Evolutionary conservation across 1,284 basidiomycete species (phyloP).

Genomic region (Inonotus hispidus): DNA sequence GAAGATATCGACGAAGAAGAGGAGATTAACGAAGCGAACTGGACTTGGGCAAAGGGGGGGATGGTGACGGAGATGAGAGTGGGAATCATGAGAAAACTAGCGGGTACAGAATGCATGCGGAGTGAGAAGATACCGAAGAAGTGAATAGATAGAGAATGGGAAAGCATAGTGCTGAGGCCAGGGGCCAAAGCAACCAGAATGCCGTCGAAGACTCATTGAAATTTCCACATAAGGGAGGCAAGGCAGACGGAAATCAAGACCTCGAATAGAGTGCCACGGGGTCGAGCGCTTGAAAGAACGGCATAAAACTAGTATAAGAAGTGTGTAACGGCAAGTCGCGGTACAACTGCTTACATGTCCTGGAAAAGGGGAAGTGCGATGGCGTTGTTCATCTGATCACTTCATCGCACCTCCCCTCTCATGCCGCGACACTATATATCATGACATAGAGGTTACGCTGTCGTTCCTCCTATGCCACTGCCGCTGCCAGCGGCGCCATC

Average conservation of each 20-base stretch:
- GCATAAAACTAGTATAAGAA: not conserved
- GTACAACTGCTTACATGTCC: conserved; percentile 1
- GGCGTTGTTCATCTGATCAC: not conserved
- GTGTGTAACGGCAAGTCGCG: conserved; percentile 3
- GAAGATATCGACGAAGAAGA: not conserved
- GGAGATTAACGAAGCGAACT: not conserved
- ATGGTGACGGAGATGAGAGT: not conserved
- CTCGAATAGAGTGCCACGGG: not conserved
- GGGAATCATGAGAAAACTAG: not conserved
- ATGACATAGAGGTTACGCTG: conserved; percentile 6
- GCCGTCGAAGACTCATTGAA: not conserved
- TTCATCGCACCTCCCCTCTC: conserved; percentile 4
- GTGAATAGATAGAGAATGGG: conserved; percentile 3
- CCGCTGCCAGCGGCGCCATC: not conserved
- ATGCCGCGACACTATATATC: conserved; percentile 3
- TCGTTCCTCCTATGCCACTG: not conserved
- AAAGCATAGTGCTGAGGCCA: conserved; percentile 1
- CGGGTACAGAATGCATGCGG: conserved; percentile 7
- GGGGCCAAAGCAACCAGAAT: not conserved
- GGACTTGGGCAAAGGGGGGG: not conserved
- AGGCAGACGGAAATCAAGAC: not conserved
- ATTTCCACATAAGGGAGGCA: not conserved
- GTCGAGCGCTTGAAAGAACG: not conserved
- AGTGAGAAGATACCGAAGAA: conserved; percentile 2
- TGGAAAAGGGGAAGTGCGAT: conserved; percentile 13